These are phyloP conservation scores for Scheffersomyces titani DNA, from an alignment of 1,139 yeast species.

Conservation along the genomic window DNA sequence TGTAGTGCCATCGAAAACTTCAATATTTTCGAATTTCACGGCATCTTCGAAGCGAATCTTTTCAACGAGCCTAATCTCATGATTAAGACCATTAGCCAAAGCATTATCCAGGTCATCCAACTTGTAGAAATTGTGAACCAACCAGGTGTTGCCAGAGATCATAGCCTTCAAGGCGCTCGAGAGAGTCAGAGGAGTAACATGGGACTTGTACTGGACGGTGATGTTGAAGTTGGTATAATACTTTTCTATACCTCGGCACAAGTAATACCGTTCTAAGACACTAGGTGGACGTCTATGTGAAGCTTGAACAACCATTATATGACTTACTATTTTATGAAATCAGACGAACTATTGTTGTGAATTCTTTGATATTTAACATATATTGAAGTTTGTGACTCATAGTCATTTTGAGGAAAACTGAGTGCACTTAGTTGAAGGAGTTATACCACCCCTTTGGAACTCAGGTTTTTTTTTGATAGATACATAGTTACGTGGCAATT, in stretches of 20 bases:
- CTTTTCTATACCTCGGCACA: constrained; percentile 4
- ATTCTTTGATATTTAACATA: not conserved
- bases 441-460: not conserved
- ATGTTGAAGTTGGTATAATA: constrained; percentile 8
- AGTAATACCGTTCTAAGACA: constrained; percentile 4
- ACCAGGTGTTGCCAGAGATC: constrained; percentile 3
- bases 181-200: not conserved
- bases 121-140: constrained; percentile 3
- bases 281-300: constrained; percentile 6
- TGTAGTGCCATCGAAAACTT: constrained; percentile 1
- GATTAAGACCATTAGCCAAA: not conserved
- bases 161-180: constrained; percentile 4
- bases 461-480: not conserved
- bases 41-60: not conserved
- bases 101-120: not conserved
- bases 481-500: too few relatives aligned
- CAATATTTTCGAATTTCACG: not conserved
- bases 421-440: not conserved
- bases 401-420: not conserved
- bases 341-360: too few relatives aligned
- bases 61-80: not conserved
- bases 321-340: too few relatives aligned
- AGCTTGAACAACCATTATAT: not conserved
- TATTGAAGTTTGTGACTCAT: not conserved
- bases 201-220: constrained; percentile 1